Conservation (phyloP, 257 asterid species). For the Marsdenia floribunda region DNA sequence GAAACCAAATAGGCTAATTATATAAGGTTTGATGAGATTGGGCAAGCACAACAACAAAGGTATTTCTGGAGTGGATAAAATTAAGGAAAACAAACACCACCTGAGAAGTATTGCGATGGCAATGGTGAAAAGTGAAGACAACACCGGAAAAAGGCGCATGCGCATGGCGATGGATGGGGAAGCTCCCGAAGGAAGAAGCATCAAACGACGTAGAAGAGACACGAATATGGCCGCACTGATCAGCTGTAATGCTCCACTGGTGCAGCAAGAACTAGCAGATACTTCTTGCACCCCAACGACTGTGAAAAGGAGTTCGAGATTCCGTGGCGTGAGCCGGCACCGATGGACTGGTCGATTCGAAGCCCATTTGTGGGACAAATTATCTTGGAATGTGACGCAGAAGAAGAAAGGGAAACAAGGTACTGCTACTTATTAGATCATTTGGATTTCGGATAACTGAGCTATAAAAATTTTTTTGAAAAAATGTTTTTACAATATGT, state of each 20-base stretch:
- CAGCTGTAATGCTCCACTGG: not conserved
- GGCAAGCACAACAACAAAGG: not conserved
- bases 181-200: slow-evolving; percentile 19
- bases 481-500: not conserved
- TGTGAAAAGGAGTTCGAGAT: slow-evolving; percentile 65
- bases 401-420: slow-evolving; percentile 63
- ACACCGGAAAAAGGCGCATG: slow-evolving; percentile 19
- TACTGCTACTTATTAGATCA: not conserved
- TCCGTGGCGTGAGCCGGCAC: slow-evolving; percentile 61
- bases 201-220: slow-evolving; percentile 53
- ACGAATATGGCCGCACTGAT: not conserved
- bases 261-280: slow-evolving; percentile 8
- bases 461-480: too few relatives aligned
- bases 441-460: not conserved
- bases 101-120: slow-evolving; percentile 11
- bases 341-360: slow-evolving; percentile 40
- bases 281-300: slow-evolving; percentile 17
- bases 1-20: slow-evolving; percentile 23
- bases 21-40: slow-evolving; percentile 6
- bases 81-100: not conserved
- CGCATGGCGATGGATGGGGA: slow-evolving; percentile 17
- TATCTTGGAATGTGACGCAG: slow-evolving; percentile 54
- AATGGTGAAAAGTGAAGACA: slow-evolving; percentile 39
- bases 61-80: not conserved
- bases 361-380: slow-evolving; percentile 61